These are phyloP conservation scores for Ilyonectria sp. DNA, from an alignment of 2,329 filamentous ascomycete genomes.

Conservation along the genomic window DNA sequence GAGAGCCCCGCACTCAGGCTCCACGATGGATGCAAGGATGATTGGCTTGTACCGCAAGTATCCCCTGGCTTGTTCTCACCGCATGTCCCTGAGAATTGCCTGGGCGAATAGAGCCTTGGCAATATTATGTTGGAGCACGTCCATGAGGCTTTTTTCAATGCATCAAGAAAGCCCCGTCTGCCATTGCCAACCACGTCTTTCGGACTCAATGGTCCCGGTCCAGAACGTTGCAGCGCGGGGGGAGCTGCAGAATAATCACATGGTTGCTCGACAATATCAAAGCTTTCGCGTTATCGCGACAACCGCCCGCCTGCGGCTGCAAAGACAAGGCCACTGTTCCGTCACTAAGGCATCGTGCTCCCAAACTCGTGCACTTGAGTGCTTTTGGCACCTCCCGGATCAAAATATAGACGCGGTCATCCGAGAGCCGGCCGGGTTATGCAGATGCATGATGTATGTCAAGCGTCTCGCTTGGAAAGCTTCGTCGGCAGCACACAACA, in stretches of 20 bases:
- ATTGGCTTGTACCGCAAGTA: slow-evolving; percentile 39
- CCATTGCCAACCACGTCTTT: slow-evolving; percentile 15
- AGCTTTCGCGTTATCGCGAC: slow-evolving; percentile 24
- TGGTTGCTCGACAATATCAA: slow-evolving; percentile 16
- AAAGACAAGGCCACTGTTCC: slow-evolving; percentile 17
- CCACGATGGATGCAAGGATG: slow-evolving; percentile 40
- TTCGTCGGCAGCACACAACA: slow-evolving; percentile 23
- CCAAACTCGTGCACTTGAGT: slow-evolving; percentile 18
- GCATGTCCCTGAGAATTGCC: slow-evolving; percentile 41
- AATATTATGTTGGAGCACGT: slow-evolving; percentile 28
- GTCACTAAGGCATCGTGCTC: slow-evolving; percentile 8
- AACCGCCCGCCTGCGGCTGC: slow-evolving; percentile 7
- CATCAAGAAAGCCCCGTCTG: slow-evolving; percentile 24
- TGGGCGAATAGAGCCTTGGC: slow-evolving; percentile 30
- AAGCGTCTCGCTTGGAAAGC: slow-evolving; percentile 19
- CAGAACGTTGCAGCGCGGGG: slow-evolving; percentile 28
- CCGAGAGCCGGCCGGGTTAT: slow-evolving; percentile 19
- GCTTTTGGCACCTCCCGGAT: not conserved
- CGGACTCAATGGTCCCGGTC: slow-evolving; percentile 20
- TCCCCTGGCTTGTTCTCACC: slow-evolving; percentile 42
- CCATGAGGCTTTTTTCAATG: slow-evolving; percentile 42
- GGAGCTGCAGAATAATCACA: slow-evolving; percentile 33
- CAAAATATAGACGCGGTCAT: slow-evolving; percentile 12
- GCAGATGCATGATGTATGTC: slow-evolving; percentile 36
- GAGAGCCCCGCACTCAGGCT: slow-evolving; percentile 43